These are phyloP conservation scores for Hypholoma sublateritium DNA, from an alignment of 768 basidiomycete species.

Conservation along the genomic window DNA sequence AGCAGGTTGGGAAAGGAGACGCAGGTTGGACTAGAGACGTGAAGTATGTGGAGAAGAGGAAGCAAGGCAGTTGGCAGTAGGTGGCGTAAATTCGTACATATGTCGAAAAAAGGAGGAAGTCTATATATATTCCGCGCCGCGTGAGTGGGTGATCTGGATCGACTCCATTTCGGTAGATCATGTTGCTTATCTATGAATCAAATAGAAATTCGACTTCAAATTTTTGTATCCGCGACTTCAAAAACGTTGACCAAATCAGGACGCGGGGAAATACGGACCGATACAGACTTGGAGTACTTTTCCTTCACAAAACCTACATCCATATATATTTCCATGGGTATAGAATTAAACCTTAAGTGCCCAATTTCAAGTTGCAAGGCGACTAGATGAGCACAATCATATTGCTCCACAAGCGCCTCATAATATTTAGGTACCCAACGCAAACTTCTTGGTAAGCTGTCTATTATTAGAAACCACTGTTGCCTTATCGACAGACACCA, in stretches of 20 bases:
- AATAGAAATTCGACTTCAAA: neutral
- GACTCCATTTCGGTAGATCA: neutral
- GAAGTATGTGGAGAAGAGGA: neutral
- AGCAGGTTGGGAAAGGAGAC: neutral
- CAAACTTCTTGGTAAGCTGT: neutral
- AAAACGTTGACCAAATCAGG: neutral
- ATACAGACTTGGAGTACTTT: neutral
- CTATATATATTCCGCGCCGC: slow-evolving; percentile 5
- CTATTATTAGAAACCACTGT: neutral
- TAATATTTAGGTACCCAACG: neutral
- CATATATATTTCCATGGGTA: too few relatives aligned
- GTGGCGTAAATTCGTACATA: neutral
- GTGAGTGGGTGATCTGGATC: neutral
- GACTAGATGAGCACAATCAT: too few relatives aligned
- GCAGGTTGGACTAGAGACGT: too few relatives aligned
- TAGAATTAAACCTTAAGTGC: too few relatives aligned
- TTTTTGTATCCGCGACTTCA: neutral
- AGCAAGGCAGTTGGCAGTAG: neutral
- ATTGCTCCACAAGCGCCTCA: neutral
- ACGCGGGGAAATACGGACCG: neutral
- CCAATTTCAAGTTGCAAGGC: too few relatives aligned
- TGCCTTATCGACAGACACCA: neutral
- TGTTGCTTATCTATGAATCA: slow-evolving; percentile 7
- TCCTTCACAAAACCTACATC: too few relatives aligned
- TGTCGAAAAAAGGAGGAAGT: neutral